phyloP scores from a whole-genome alignment of 306 rosid species.

The Abrus pulchellus region DNA sequence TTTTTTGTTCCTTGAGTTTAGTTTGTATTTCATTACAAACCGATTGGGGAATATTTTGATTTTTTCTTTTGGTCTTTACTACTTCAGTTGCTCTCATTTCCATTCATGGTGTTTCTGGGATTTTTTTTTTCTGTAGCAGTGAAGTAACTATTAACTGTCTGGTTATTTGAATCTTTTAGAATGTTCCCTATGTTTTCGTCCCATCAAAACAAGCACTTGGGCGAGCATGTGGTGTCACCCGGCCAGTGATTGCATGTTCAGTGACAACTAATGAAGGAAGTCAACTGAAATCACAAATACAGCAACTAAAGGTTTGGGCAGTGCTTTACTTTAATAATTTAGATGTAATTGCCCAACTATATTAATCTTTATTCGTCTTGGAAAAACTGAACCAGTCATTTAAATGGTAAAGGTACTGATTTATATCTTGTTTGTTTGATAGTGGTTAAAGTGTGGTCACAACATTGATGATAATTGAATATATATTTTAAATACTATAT shows the following conservation, averaged over 20 bases:
- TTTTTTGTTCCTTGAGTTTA: background rate
- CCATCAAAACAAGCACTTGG: slow-evolving; percentile 97
- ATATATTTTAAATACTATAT: background rate
- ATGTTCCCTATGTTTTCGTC: slow-evolving; percentile 89
- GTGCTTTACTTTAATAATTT: slow-evolving; percentile 8
- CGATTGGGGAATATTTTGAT: background rate
- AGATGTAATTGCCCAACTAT: background rate
- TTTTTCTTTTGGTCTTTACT: background rate
- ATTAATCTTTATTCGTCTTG: background rate
- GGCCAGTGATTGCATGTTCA: slow-evolving; percentile 95
- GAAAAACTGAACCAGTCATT: background rate
- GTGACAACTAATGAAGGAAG: slow-evolving; percentile 95
- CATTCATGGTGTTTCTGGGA: background rate
- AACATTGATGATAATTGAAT: background rate
- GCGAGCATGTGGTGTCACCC: slow-evolving; percentile 92
- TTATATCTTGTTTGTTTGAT: background rate
- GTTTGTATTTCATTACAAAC: background rate
- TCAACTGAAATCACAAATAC: slow-evolving; percentile 90
- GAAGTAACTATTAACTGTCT: slow-evolving; percentile 6
- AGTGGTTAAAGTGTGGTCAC: background rate
- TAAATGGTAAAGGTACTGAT: background rate
- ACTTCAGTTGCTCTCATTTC: slow-evolving; percentile 6
- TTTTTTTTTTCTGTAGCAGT: background rate
- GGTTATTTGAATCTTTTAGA: slow-evolving; percentile 56
- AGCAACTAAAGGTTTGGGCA: slow-evolving; percentile 77